Evolutionary conservation across 345 rosid genomes (phyloP), one percentile per base, ranked within the genome.

Genomic region (Corchorus capsularis): DNA sequence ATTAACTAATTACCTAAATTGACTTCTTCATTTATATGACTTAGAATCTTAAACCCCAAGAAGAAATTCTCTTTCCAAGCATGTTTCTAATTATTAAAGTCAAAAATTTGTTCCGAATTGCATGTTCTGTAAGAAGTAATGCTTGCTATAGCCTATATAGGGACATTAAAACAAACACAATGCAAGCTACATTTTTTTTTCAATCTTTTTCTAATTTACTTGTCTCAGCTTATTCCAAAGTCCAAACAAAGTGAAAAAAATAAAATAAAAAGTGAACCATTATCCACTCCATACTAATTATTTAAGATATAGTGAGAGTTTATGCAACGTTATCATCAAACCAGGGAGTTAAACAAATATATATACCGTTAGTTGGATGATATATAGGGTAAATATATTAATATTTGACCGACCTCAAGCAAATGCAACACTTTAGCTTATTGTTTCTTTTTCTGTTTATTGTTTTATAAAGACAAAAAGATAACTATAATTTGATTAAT

Each of bases 401-500:
- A 81, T 74, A 79, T 71, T 84, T 81, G 84, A 74, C 83, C 84
- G 73, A 79, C 75, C 69, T 45, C 54, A 77, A 77, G 72, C 47
- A 75, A 73, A 75, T 69, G 37, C 2, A 70, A 73, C 79, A 69
- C 68, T 63, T 80, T 80, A 69, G 62, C 15, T 45, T 47, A 53
- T 63, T 72, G 6, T 63, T 72, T 63, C 80, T 76, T 83, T 78
- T 76, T 39, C 16, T 27, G 27, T 27, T 27, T 27, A 27, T 27
- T 27, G 27, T 27, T 27, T 27, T 27, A 27, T 27, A 27, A 27
- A 27, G 27, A 27, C 27, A 27, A 27, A 27, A 27, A 27, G 27
- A 27, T 27, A 27, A 27, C 27, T 27, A 27, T 27, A 27, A 27
- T 27, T 27, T 71, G 13, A 74, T 34, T 5, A 6, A 15, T 53